phyloP scores from a whole-genome alignment of 441 rosid genomes.

The Rhodomyrtus psidioides region DNA sequence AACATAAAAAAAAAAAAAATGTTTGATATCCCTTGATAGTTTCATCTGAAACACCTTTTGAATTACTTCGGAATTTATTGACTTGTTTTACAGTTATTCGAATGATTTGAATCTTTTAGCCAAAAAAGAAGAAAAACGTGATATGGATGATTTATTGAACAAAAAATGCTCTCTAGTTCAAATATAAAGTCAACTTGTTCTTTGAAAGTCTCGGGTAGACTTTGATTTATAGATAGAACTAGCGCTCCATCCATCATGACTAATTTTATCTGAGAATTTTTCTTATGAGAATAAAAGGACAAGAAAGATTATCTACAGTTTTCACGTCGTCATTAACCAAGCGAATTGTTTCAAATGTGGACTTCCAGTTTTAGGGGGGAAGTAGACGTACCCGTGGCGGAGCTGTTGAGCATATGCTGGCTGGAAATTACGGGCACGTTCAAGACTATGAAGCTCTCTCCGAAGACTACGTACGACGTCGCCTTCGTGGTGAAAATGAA shows the following conservation, averaged over 20 bases:
- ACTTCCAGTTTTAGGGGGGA: background rate
- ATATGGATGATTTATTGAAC: background rate
- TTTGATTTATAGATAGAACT: background rate
- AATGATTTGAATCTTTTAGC: background rate
- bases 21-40: background rate
- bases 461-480: background rate
- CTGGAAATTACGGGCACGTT: background rate
- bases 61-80: background rate
- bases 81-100: background rate
- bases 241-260: background rate
- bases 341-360: background rate
- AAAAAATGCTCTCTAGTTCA: background rate
- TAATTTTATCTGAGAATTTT: background rate
- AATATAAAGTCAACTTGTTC: background rate
- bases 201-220: background rate
- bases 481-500: background rate
- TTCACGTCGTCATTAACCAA: background rate
- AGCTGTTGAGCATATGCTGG: background rate
- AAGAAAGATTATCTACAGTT: background rate
- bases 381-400: background rate
- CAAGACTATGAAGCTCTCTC: background rate
- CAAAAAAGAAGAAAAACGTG: background rate
- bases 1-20: background rate
- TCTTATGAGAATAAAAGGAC: background rate
- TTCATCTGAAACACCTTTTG: background rate